Percentiles rank a stretch among this genome's conserved stretches.
phyloP scores from a whole-genome alignment of 106 monocot genomes.

The Allium cepa region DNA sequence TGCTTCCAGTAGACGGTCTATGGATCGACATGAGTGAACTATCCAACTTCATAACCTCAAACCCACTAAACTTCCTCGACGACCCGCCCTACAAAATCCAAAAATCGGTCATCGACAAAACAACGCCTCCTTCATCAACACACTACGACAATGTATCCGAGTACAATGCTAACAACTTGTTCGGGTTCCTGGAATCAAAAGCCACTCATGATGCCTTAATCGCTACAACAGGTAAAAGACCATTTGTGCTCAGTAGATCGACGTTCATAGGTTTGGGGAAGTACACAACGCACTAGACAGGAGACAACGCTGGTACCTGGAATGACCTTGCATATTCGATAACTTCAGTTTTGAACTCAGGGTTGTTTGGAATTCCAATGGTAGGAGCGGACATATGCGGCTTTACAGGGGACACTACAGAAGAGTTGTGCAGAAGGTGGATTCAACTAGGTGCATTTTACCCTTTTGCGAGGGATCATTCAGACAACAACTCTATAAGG shows the following conservation, averaged over 20 bases:
- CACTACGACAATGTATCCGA: slow-evolving; percentile 53
- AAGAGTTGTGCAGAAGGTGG: slow-evolving; percentile 67
- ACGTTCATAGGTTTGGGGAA: slow-evolving; percentile 70
- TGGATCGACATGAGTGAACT: too few species aligned
- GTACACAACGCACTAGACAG: slow-evolving; percentile 64
- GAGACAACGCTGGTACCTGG: slow-evolving; percentile 64
- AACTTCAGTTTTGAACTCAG: slow-evolving; percentile 44
- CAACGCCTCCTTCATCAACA: too few species aligned
- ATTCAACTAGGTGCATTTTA: slow-evolving; percentile 86
- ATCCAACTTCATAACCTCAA: slow-evolving; percentile 31
- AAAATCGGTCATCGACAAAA: slow-evolving; percentile 49
- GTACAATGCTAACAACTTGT: slow-evolving; percentile 60
- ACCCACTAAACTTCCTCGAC: slow-evolving; percentile 28
- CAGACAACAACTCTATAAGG: slow-evolving; percentile 10
- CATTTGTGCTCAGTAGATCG: too few species aligned
- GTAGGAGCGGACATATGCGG: slow-evolving; percentile 81
- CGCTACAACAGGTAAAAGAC: too few species aligned
- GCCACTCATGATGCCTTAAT: too few species aligned
- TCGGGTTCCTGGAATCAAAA: slow-evolving; percentile 41
- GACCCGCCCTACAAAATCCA: slow-evolving; percentile 70
- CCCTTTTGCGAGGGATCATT: slow-evolving; percentile 74
- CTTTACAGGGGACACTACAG: slow-evolving; percentile 44
- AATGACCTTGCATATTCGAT: slow-evolving; percentile 68
- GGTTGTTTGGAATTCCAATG: slow-evolving; percentile 81
- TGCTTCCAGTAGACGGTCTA: too few species aligned